A percentile compares a stretch with the other conserved stretches of the same genome.
phyloP scores from a whole-genome alignment of 352 stramenopile genomes.

The Pythium guiyangense region DNA sequence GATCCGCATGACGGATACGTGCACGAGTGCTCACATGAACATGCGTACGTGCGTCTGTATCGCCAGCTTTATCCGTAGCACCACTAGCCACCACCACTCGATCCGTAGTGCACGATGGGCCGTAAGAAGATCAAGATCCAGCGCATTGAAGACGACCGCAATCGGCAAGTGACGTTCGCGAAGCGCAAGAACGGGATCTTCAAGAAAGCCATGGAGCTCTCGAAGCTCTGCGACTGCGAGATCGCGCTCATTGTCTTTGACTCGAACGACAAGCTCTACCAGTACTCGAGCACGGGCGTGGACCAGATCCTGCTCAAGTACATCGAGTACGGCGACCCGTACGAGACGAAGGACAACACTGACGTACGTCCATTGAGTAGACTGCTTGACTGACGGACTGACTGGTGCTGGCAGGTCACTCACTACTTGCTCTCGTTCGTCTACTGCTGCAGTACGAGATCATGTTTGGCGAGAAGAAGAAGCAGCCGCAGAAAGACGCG shows the following conservation, averaged over 20 bases:
- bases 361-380: constrained; percentile 49
- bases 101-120: constrained; percentile 43
- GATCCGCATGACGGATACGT: too few species aligned
- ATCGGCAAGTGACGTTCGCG: constrained; percentile 79
- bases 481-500: constrained; percentile 37
- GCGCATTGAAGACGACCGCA: constrained; percentile 82
- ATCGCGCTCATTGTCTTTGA: constrained; percentile 86
- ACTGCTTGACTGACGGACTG: too few species aligned
- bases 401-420: too few species aligned
- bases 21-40: too few species aligned
- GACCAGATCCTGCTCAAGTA: constrained; percentile 86
- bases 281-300: constrained; percentile 79
- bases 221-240: constrained; percentile 84
- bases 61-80: background rate
- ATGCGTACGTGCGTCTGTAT: too few species aligned
- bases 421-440: too few species aligned
- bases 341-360: constrained; percentile 81
- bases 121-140: constrained; percentile 90
- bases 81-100: background rate
- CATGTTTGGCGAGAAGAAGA: constrained; percentile 84
- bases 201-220: constrained; percentile 86
- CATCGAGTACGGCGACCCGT: constrained; percentile 79
- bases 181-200: constrained; percentile 86
- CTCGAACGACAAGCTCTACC: constrained; percentile 83
- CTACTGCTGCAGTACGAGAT: constrained; percentile 73